Conservation (phyloP, 345 rosid species). For the Iberis pinnata region DNA sequence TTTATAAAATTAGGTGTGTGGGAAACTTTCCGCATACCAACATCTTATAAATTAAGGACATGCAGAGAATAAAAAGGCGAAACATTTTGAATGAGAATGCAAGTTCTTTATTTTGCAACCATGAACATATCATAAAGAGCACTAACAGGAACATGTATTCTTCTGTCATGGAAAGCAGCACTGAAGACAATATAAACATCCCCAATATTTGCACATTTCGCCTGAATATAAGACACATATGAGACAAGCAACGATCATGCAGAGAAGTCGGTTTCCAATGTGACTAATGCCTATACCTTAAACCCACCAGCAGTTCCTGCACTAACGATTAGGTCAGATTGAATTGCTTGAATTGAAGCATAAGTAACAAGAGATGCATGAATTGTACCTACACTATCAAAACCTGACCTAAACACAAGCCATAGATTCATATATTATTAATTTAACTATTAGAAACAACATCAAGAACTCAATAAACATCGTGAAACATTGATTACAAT, state of each 20-base stretch:
- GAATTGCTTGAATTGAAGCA: constrained; percentile 65
- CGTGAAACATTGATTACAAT: constrained; percentile 10
- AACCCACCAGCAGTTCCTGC: constrained; percentile 97
- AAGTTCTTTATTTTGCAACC: background rate
- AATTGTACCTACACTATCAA: constrained; percentile 72
- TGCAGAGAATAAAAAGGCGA: constrained; percentile 20
- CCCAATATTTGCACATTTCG: constrained; percentile 64
- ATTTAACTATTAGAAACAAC: background rate
- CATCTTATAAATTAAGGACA: constrained; percentile 83
- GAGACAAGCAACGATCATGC: background rate
- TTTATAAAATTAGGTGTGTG: constrained; percentile 59
- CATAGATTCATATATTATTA: too few relatives aligned
- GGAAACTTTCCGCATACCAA: constrained; percentile 55
- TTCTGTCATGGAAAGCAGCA: constrained; percentile 92
- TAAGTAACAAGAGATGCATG: constrained; percentile 79
- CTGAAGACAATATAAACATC: constrained; percentile 66
- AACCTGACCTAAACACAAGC: too few relatives aligned
- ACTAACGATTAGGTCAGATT: constrained; percentile 74
- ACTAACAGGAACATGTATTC: constrained; percentile 85
- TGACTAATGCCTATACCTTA: constrained; percentile 46
- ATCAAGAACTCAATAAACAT: background rate
- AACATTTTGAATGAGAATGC: constrained; percentile 1
- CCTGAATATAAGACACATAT: constrained; percentile 34
- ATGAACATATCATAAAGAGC: background rate
- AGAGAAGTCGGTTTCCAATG: background rate